Conservation (phyloP, 108 stramenopile species). For the Cyclotella sp. region DNA sequence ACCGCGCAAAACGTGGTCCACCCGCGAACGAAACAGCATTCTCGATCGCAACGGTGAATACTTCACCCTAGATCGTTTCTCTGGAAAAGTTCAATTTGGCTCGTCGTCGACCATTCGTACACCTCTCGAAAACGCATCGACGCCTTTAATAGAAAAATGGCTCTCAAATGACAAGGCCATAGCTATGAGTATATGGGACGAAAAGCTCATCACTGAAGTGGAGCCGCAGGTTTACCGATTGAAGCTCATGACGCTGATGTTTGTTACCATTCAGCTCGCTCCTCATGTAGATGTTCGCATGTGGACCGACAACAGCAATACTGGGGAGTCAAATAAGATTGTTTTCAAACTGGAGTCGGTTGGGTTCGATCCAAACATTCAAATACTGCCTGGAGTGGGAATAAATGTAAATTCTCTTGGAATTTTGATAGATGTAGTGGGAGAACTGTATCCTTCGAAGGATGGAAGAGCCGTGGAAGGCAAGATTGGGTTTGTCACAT, state of each 20-base stretch:
- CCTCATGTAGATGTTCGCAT: slow-evolving; percentile 80
- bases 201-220: slow-evolving; percentile 59
- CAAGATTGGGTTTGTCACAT: slow-evolving; percentile 70
- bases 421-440: slow-evolving; percentile 77
- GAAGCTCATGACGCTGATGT: slow-evolving; percentile 81
- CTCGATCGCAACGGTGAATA: slow-evolving; percentile 71
- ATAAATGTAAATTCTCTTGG: slow-evolving; percentile 61
- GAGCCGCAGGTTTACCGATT: slow-evolving; percentile 64
- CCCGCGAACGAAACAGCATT: slow-evolving; percentile 60
- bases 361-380: slow-evolving; percentile 79
- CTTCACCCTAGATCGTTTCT: slow-evolving; percentile 65
- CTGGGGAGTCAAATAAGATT: slow-evolving; percentile 15
- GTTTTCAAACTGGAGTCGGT: slow-evolving; percentile 75
- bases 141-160: slow-evolving; percentile 57
- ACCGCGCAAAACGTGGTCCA: slow-evolving; percentile 41
- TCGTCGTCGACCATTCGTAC: slow-evolving; percentile 68
- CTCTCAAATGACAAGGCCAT: slow-evolving; percentile 67
- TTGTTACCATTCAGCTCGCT: slow-evolving; percentile 75
- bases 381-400: slow-evolving; percentile 70
- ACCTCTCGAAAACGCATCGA: slow-evolving; percentile 46
- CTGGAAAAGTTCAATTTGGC: slow-evolving; percentile 75
- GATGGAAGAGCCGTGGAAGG: slow-evolving; percentile 79
- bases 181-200: slow-evolving; percentile 80
- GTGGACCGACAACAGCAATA: slow-evolving; percentile 56
- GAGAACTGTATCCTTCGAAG: slow-evolving; percentile 64